Base-by-base conservation (phyloP, 805 yeast genomes). In the Tetrapisispora iriomotensis region DNA sequence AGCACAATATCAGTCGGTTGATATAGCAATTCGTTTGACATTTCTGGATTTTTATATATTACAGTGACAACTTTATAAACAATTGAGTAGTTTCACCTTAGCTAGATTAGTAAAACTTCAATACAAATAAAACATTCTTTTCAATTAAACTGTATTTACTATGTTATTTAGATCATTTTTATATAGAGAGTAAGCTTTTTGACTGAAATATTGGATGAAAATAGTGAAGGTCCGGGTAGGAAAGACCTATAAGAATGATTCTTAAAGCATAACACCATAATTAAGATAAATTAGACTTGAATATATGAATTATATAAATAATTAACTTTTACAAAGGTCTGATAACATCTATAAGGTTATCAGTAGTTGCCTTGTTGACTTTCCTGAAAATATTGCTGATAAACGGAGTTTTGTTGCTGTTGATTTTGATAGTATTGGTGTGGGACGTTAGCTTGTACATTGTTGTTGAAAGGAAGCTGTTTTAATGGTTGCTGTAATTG, bases 341-440 rank as follows among this genome's bases (percentile, higher is more conserved):
- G n/a, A n/a, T n/a, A n/a, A 22, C 14, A 6, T 33, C 10, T 12
- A 29, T 29, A 4, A 12, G 18, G 32, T 29, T 17, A 17, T 17
- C 18, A 33, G 24, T 33, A 33, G 13, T 33, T 33, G 17, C 28
- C n/a, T 58, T 74, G 80, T 55, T 73, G 79, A 41, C 72, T 67
- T 56, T 71, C 72, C 47, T 72, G 70, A 53, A 78, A 75, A 59
- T 77, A 79, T 47, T 75, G 81, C 58, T 77, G 79, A 49, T 77
- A 76, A 38, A 74, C 81, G 44, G 71, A 70, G 39, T 70, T 66
- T 48, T 67, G 72, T 38, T 73, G 75, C 36, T 73, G 71, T 48
- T 71, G 50, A 45, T 45, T 53, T 59, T 70, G 49, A 65, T 65
- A 50, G 8, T 43, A 34, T 19, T 33, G 43, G 24, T 32, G 34